Percentiles rank a stretch among this genome's conserved stretches.
These are phyloP conservation scores for Trichoderma sp. DNA, from an alignment of 2,329 filamentous ascomycete species.

Conservation along the genomic window DNA sequence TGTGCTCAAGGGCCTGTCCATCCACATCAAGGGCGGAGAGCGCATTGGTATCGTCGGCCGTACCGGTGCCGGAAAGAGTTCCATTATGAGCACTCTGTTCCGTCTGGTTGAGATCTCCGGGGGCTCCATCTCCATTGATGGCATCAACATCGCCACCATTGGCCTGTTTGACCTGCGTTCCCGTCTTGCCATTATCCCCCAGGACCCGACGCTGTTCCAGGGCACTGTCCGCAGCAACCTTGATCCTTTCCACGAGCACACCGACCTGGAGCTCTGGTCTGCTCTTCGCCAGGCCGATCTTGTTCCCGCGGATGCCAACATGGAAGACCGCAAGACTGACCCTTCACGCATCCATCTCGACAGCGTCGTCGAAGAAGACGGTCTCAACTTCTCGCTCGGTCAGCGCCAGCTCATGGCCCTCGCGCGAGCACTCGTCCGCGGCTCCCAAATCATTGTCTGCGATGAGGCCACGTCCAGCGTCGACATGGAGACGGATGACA, in stretches of 20 bases:
- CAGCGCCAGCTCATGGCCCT: constrained; percentile 96
- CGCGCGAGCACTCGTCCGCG: constrained; percentile 83
- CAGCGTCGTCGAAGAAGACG: constrained; percentile 85
- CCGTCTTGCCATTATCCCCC: constrained; percentile 78
- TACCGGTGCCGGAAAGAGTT: constrained; percentile 80
- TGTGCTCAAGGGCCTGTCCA: constrained; percentile 68
- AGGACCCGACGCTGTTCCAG: constrained; percentile 80
- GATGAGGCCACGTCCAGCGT: constrained; percentile 94
- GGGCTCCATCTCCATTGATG: constrained; percentile 65
- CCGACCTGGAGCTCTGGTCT: constrained; percentile 75
- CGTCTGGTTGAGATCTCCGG: constrained; percentile 68
- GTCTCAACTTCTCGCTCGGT: constrained; percentile 91
- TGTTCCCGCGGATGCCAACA: constrained; percentile 59
- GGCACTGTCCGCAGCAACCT: constrained; percentile 79
- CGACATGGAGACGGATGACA: constrained; percentile 95
- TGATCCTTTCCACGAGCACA: constrained; percentile 78
- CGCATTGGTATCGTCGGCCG: constrained; percentile 80
- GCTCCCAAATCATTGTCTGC: constrained; percentile 89
- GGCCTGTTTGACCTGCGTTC: constrained; percentile 75
- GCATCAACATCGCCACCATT: constrained; percentile 69
- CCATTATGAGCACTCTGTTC: constrained; percentile 82
- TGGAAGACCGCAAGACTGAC: constrained; percentile 76
- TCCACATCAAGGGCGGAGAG: constrained; percentile 75
- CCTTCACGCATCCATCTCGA: constrained; percentile 76
- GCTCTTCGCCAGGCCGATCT: constrained; percentile 77